Evolutionary conservation across 75 land plant species (phyloP).

Genomic region (Azolla pinnata): DNA sequence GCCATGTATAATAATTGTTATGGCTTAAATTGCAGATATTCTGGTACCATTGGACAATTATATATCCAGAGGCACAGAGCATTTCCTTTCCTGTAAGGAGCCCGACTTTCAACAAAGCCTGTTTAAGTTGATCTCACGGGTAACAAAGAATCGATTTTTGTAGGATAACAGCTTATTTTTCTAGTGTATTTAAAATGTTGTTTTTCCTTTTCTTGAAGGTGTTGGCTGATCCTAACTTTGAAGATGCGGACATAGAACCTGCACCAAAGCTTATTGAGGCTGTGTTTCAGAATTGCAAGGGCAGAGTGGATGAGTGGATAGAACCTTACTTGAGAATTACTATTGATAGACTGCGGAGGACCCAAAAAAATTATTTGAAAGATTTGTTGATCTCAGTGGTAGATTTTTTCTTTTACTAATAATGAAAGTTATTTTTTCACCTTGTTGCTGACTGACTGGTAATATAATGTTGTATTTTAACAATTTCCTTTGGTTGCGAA

Average conservation of each 20-base stretch:
- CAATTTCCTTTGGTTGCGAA: background rate
- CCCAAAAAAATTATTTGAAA: conserved; percentile 64
- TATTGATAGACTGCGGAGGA: conserved; percentile 58
- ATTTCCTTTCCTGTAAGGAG: conserved; percentile 85
- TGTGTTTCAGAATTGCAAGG: conserved; percentile 90
- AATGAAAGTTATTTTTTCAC: conserved; percentile 1
- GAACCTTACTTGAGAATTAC: conserved; percentile 87
- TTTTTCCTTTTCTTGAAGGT: conserved; percentile 59
- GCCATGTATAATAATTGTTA: background rate
- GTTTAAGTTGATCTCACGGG: conserved; percentile 70
- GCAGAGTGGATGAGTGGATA: conserved; percentile 92
- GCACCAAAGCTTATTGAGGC: conserved; percentile 98
- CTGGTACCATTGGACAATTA: conserved; percentile 96
- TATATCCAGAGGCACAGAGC: conserved; percentile 86
- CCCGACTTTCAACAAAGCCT: conserved; percentile 97
- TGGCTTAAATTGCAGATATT: conserved; percentile 55
- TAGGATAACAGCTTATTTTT: too few relatives aligned
- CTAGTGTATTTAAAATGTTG: too few relatives aligned
- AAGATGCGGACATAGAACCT: conserved; percentile 83
- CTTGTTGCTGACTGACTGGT: background rate
- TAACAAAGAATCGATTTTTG: conserved; percentile 24
- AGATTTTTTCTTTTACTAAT: background rate
- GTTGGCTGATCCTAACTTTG: conserved; percentile 74
- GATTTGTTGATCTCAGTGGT: conserved; percentile 93
- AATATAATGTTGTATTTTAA: background rate